Evolutionary conservation across 306 rosid genomes (phyloP).

Genomic region (Quercus variabilis): DNA sequence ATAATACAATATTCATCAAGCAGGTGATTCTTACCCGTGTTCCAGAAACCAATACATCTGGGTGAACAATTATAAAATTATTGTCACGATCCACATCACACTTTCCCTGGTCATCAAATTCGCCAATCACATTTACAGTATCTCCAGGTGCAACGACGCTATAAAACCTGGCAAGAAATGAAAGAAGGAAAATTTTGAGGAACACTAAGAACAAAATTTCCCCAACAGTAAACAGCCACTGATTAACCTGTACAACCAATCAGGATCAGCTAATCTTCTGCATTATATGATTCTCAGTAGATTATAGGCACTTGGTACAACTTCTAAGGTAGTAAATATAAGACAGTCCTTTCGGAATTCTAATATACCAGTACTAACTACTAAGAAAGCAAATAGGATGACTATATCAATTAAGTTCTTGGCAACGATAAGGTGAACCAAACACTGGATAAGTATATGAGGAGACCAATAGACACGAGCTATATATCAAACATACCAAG

Average conservation of each 20-base stretch:
- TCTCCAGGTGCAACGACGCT: conserved; percentile 88
- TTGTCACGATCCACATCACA: conserved; percentile 62
- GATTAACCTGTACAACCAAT: conserved; percentile 1
- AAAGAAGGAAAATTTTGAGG: conserved; percentile 15
- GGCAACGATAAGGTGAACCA: not conserved
- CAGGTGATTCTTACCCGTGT: conserved; percentile 67
- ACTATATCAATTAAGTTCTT: not conserved
- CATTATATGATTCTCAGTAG: not conserved
- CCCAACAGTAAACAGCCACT: not conserved
- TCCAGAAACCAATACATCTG: conserved; percentile 76
- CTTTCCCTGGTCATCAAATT: conserved; percentile 65
- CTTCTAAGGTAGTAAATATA: not conserved
- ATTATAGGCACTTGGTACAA: not conserved
- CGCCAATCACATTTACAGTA: conserved; percentile 76
- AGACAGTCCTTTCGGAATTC: not conserved
- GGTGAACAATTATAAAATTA: conserved; percentile 78
- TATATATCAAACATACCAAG: not conserved
- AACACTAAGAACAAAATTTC: conserved; percentile 16
- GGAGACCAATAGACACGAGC: not conserved
- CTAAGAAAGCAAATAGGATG: not conserved
- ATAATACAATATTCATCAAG: conserved; percentile 6
- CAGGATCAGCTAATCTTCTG: conserved; percentile 9
- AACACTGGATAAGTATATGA: not conserved
- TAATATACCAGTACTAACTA: not conserved
- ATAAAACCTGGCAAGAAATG: conserved; percentile 51